Conservation (phyloP, 805 yeast genomes). For the Jamesozyma piceae region DNA sequence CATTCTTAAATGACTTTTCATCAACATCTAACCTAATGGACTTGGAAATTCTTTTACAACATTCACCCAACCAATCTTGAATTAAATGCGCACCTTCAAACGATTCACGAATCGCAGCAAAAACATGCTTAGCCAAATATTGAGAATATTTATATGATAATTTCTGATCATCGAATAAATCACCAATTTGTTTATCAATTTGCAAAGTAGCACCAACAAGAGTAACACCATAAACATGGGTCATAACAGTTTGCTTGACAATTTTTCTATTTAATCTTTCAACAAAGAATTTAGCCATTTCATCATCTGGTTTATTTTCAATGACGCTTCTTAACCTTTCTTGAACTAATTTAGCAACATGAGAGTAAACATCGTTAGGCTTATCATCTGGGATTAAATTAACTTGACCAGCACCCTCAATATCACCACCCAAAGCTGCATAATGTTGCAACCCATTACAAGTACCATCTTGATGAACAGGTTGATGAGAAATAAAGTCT, state of each 20-base stretch:
- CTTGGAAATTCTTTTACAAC: conserved; percentile 72
- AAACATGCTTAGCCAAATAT: conserved; percentile 70
- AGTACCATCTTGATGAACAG: conserved; percentile 81
- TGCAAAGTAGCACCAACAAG: conserved; percentile 88
- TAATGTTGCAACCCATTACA: conserved; percentile 82
- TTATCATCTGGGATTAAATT: conserved; percentile 59
- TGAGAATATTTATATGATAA: conserved; percentile 42
- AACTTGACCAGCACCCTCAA: conserved; percentile 75
- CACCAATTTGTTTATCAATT: conserved; percentile 66
- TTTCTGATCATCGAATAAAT: conserved; percentile 41
- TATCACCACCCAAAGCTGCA: conserved; percentile 80
- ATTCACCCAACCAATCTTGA: conserved; percentile 91
- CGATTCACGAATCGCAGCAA: conserved; percentile 72
- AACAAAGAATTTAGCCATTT: conserved; percentile 41
- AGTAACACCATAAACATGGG: conserved; percentile 95
- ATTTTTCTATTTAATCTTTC: conserved; percentile 73
- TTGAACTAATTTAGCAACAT: conserved; percentile 57
- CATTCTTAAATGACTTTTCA: conserved; percentile 33
- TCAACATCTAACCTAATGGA: conserved; percentile 63
- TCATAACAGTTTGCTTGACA: conserved; percentile 96
- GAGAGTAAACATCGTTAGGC: conserved; percentile 70
- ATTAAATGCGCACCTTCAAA: conserved; percentile 89
- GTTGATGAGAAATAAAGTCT: conserved; percentile 57
- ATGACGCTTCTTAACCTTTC: conserved; percentile 46
- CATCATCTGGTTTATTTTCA: conserved; percentile 37